Evolutionary conservation across 202 grass and related monocot species (phyloP), one percentile per base, ranked within the genome.

Genomic region (Saccharum hybrid): DNA sequence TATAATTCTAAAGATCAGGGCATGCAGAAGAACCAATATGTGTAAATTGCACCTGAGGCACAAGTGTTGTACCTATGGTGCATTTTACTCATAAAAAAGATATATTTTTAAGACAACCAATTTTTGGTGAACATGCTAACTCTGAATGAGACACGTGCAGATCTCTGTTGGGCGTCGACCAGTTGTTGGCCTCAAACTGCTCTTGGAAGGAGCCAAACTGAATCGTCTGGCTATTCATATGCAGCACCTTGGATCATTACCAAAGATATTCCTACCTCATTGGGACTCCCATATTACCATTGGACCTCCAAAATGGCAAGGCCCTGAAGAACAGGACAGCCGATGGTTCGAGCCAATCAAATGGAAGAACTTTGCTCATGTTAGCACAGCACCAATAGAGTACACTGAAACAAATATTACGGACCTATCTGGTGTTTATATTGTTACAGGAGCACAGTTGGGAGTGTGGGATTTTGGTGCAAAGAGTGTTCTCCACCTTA

Each of bases 311-410:
- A 99, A 90, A 90, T 99, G 96, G 96, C 96, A 94, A 72, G 96
- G 91, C n/a, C 93, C 96, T 63, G 96, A 99, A 84, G 96, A 99
- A 74, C 96, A 99, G 82, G 96, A 99, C 83, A 99, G 96, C 75
- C 89, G 93, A 63, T 96, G 96, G 96, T 99, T 99, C 7, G 96
- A 96, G 83, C 86, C 96, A 59, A 96, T 99, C 23, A 99, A 99
- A 84, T 96, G 93, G 93, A 99, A 89, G 75, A 96, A 92, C 81
- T 96, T 94, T 79, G 93, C 96, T 80, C 93, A 99, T 82, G 96
- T 96, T 37, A 96, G 93, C 79, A 99, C 93, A 18, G 96, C 91
- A 2, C 96, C 96, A 1, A 99, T 99, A 67, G 93, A 99, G 82
- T 84, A 88, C 56, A 89, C 89, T 4, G 96, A 99, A 81, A 90